These are phyloP conservation scores for Erythrophleum fordii DNA, from an alignment of 306 rosid species.

Conservation along the genomic window DNA sequence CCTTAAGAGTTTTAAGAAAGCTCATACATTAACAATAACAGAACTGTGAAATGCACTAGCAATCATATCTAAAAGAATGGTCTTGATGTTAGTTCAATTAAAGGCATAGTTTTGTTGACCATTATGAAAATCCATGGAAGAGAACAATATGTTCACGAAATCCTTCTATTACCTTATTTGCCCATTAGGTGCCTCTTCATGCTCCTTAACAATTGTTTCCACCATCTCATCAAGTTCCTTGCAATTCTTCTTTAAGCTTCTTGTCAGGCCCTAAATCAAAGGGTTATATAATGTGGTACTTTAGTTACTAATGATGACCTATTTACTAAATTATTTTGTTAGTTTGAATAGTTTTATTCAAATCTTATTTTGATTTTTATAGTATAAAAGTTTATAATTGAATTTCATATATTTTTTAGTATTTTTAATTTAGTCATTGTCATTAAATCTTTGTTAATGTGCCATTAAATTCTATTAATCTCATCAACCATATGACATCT, in stretches of 20 bases:
- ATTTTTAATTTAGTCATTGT: too few relatives aligned
- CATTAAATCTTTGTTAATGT: too few relatives aligned
- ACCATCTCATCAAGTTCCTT: background rate
- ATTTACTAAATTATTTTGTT: too few relatives aligned
- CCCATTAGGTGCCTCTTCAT: background rate
- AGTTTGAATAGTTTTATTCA: too few relatives aligned
- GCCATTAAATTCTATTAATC: too few relatives aligned
- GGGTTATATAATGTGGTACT: too few relatives aligned
- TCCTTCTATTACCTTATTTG: background rate
- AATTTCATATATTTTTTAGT: too few relatives aligned
- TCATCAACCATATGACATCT: too few relatives aligned
- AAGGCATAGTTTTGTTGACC: conserved; percentile 1
- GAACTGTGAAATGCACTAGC: conserved; percentile 14
- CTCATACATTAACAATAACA: background rate
- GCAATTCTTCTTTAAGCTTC: background rate
- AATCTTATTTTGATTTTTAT: too few relatives aligned
- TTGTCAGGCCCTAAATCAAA: conserved; percentile 44
- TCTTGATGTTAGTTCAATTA: conserved; percentile 23
- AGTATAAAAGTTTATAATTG: too few relatives aligned
- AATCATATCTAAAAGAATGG: conserved; percentile 41
- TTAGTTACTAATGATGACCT: too few relatives aligned
- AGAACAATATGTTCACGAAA: conserved; percentile 35
- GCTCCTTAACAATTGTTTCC: conserved; percentile 20
- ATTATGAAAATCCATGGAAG: background rate
- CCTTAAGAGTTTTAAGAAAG: conserved; percentile 33